A percentile compares a stretch with the other conserved stretches of the same genome.
These are phyloP conservation scores for Colletotrichum sp. DNA, from an alignment of 2,329 filamentous ascomycete genomes.

Conservation along the genomic window DNA sequence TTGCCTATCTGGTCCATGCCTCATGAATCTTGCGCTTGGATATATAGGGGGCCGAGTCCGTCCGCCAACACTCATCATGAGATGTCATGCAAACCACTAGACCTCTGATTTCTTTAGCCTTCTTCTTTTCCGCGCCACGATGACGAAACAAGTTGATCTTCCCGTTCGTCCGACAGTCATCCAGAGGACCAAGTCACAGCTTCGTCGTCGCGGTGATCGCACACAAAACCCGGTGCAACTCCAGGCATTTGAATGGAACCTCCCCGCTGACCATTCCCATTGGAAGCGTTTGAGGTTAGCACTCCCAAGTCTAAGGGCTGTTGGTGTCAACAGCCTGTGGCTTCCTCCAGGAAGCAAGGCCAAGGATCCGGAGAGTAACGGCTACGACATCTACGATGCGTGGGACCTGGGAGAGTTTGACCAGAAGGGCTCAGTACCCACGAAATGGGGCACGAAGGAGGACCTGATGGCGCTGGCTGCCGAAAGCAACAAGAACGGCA, in stretches of 20 bases:
- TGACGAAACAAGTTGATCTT: background rate
- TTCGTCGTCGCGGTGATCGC: background rate
- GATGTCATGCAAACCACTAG: background rate
- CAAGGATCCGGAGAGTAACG: constrained; percentile 15
- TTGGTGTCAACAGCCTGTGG: constrained; percentile 12
- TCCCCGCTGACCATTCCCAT: constrained; percentile 11
- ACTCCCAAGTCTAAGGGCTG: background rate
- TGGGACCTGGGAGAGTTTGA: constrained; percentile 19
- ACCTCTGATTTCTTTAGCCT: background rate
- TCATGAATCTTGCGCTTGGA: background rate
- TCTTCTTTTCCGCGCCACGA: background rate
- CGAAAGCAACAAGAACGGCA: constrained; percentile 1
- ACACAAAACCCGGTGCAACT: constrained; percentile 10
- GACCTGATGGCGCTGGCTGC: background rate
- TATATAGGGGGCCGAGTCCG: background rate
- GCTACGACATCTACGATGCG: constrained; percentile 19
- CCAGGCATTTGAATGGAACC: constrained; percentile 16
- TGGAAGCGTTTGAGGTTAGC: background rate
- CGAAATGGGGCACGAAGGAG: constrained; percentile 18
- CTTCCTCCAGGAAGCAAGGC: constrained; percentile 17
- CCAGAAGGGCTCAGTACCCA: constrained; percentile 15
- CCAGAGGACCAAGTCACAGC: background rate
- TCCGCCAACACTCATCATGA: background rate
- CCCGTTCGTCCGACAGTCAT: background rate
- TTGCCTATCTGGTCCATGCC: background rate